These are phyloP conservation scores for Nicotiana sylvestris DNA, from an alignment of 257 asterid species.

Conservation along the genomic window DNA sequence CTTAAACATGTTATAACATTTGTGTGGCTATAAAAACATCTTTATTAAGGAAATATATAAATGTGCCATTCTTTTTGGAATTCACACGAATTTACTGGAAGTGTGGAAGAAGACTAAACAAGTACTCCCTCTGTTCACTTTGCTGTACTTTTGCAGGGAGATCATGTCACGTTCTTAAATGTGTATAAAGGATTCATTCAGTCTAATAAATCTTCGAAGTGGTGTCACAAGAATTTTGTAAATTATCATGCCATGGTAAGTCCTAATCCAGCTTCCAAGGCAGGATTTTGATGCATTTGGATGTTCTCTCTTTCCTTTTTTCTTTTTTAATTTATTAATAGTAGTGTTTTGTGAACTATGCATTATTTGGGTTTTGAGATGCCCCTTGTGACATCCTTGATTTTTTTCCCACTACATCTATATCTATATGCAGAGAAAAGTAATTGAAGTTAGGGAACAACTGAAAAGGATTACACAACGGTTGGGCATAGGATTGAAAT, in stretches of 20 bases:
- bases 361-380: background rate
- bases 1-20: no score
- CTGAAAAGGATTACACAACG: constrained; percentile 72
- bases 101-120: no score
- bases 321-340: no score
- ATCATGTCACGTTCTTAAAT: constrained; percentile 83
- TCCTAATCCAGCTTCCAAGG: constrained; percentile 3
- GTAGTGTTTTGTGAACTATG: background rate
- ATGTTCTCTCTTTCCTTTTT: background rate
- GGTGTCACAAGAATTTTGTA: constrained; percentile 93
- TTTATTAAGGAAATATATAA: no score
- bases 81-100: no score
- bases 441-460: constrained; percentile 71
- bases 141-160: constrained; percentile 60
- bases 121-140: background rate
- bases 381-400: background rate
- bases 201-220: constrained; percentile 78
- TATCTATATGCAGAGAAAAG: constrained; percentile 78
- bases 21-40: no score
- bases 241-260: constrained; percentile 93
- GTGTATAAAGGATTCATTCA: constrained; percentile 82
- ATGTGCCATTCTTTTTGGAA: no score
- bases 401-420: background rate
- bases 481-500: constrained; percentile 69
- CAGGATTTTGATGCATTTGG: background rate